Percentiles rank a stretch among this genome's conserved stretches.
phyloP scores from a whole-genome alignment of 768 basidiomycete genomes.

The Phlebiopsis flavidoalba region DNA sequence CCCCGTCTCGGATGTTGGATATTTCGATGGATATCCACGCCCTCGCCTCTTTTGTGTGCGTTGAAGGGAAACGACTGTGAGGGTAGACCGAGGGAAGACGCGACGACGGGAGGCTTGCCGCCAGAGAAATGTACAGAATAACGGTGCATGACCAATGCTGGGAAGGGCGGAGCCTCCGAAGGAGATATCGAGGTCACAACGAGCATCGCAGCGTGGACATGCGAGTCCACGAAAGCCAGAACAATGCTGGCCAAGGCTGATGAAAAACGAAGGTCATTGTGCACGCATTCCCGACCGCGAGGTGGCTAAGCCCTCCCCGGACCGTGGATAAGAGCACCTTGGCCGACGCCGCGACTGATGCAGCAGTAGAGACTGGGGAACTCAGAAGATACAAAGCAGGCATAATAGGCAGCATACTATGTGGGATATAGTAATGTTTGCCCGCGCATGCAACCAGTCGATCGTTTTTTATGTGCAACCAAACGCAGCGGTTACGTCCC shows the following conservation, averaged over 20 bases:
- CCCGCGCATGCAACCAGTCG: neutral
- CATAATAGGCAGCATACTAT: neutral
- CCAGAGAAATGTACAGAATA: conserved; percentile 42
- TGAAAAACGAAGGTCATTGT: conserved; percentile 18
- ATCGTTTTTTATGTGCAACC: no score
- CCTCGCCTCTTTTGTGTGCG: no score
- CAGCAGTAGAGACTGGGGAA: conserved; percentile 2
- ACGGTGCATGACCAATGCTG: conserved; percentile 46
- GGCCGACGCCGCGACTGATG: conserved; percentile 1
- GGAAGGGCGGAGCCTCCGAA: conserved; percentile 41
- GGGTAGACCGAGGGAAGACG: conserved; percentile 38
- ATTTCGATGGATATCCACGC: conserved; percentile 46
- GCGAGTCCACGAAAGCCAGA: conserved; percentile 21
- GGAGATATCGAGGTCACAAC: conserved; percentile 24
- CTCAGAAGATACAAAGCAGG: conserved; percentile 1
- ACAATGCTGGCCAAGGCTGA: conserved; percentile 13
- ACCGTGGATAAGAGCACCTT: conserved; percentile 1
- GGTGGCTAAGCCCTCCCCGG: neutral
- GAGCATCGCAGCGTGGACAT: conserved; percentile 22
- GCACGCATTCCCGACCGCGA: conserved; percentile 7
- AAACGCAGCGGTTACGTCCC: neutral
- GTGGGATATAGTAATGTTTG: conserved; percentile 4
- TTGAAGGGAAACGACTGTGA: conserved; percentile 53
- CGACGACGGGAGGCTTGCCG: conserved; percentile 26
- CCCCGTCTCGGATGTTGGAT: conserved; percentile 31